Evolutionary conservation across 2,329 filamentous ascomycete genomes (phyloP).

Genomic region (Alternaria viburni): DNA sequence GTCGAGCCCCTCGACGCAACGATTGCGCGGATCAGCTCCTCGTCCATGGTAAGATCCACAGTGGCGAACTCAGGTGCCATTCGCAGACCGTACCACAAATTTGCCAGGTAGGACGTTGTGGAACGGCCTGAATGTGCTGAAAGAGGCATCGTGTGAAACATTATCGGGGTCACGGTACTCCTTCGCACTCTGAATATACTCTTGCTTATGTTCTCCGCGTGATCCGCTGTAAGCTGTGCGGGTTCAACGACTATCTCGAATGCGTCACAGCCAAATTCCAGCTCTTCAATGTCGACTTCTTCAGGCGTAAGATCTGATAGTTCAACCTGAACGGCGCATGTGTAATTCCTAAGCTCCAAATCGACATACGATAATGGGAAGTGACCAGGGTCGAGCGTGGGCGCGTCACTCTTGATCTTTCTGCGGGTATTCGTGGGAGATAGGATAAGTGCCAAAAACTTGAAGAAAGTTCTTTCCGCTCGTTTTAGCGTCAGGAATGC

Average conservation of each 20-base stretch:
- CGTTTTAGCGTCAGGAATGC: constrained; percentile 71
- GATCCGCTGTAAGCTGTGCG: constrained; percentile 25
- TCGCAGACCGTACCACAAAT: constrained; percentile 66
- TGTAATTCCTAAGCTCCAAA: constrained; percentile 66
- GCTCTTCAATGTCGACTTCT: constrained; percentile 66
- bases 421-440: constrained; percentile 54
- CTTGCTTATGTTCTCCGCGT: constrained; percentile 59
- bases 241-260: constrained; percentile 65
- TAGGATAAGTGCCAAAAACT: constrained; percentile 68
- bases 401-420: constrained; percentile 39
- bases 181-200: constrained; percentile 65
- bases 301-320: constrained; percentile 63
- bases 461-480: constrained; percentile 71
- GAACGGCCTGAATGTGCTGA: constrained; percentile 27
- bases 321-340: constrained; percentile 69
- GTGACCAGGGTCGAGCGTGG: constrained; percentile 63
- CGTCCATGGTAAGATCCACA: constrained; percentile 65
- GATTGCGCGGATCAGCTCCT: constrained; percentile 59
- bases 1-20: constrained; percentile 60
- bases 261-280: constrained; percentile 70
- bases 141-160: constrained; percentile 46
- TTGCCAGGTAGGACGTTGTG: constrained; percentile 57
- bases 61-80: constrained; percentile 67
- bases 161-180: constrained; percentile 61
- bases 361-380: constrained; percentile 69